phyloP scores from a whole-genome alignment of 2,329 filamentous ascomycete genomes.

The Fusarium sambucinum region DNA sequence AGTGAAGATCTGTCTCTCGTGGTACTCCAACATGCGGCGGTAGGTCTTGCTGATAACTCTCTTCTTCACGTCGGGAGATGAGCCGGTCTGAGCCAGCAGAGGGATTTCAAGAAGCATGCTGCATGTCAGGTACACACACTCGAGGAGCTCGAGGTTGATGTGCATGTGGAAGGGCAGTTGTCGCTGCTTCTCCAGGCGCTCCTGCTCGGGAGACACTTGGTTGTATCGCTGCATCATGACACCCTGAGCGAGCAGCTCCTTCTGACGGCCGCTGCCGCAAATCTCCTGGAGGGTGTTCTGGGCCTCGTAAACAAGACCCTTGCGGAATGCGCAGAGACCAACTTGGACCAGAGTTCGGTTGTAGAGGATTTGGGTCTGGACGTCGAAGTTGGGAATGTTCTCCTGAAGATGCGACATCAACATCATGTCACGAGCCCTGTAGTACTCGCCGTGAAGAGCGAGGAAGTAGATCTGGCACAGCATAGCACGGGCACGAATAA shows the following conservation, averaged over 20 bases:
- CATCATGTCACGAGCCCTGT: conserved; percentile 98
- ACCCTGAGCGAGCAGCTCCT: conserved; percentile 96
- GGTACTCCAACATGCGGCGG: conserved; percentile 98
- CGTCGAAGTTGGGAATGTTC: conserved; percentile 95
- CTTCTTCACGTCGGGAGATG: conserved; percentile 96
- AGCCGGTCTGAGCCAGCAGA: conserved; percentile 94
- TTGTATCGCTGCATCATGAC: conserved; percentile 98
- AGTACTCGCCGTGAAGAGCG: conserved; percentile 97
- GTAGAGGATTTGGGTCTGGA: conserved; percentile 97
- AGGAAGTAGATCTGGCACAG: conserved; percentile 99
- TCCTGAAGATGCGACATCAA: conserved; percentile 99
- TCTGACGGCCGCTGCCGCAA: conserved; percentile 95
- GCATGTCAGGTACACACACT: conserved; percentile 98
- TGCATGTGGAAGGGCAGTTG: conserved; percentile 99
- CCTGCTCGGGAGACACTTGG: conserved; percentile 96
- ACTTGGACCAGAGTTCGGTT: conserved; percentile 98
- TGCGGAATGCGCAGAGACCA: conserved; percentile 97
- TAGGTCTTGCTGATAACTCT: conserved; percentile 99
- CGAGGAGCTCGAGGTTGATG: conserved; percentile 98
- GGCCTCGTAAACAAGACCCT: conserved; percentile 95
- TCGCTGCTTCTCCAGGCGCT: conserved; percentile 95
- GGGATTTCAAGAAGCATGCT: conserved; percentile 99
- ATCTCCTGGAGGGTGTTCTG: conserved; percentile 99
- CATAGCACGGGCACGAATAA: conserved; percentile 96
- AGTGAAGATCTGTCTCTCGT: conserved; percentile 99